Base-by-base conservation (phyloP, 495 filamentous ascomycete species). In the Lineolata rhizophorae region DNA sequence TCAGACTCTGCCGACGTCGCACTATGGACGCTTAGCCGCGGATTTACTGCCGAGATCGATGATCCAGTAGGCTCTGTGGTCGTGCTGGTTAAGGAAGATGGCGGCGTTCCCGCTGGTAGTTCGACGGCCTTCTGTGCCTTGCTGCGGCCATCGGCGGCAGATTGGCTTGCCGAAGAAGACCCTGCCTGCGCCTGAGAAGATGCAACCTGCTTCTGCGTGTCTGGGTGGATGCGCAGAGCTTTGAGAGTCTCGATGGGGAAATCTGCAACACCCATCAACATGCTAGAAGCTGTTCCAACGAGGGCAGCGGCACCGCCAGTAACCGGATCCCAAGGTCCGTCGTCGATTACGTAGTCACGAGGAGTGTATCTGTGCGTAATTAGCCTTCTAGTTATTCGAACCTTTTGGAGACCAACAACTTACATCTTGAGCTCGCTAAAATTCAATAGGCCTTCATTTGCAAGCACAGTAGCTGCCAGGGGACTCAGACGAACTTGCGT, bases 261-360 rank as follows among this genome's bases (percentile, higher is more conserved):
- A 40, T 90, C 81, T 3, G 76, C 77, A 19, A 84, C 55, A 0
- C 80, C 82, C 62, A 85, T 77, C 44, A 75, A 62, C 30, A 95
- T 65, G 36, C 61, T 72, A 11, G 69, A 61, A 21, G 80, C 56
- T 5, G 80, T 77, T 3, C 80, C 80, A 10, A 85, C 54, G 2
- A 93, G 49, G 0, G 80, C 76, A 12, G 70, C 67, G 1, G 78
- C 68, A n/a, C 42, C 52, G 21, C 53, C 53, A 3, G 50, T 43
- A 34, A 57, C 46, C 1, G 53, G 53, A 39, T 57, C 53, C 42
- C 41, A 49, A 6, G 53, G 53, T n/a, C 52, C 53, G n/a, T 53
- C 50, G n/a, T 57, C 52, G 12, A 44, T 47, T 20, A 54, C 52
- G 31, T 57, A 55, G 31, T 57, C 52, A 6, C 49, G 36, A 4